Base-by-base conservation (phyloP, 768 basidiomycete genomes). In the Leccinum uliginosum region DNA sequence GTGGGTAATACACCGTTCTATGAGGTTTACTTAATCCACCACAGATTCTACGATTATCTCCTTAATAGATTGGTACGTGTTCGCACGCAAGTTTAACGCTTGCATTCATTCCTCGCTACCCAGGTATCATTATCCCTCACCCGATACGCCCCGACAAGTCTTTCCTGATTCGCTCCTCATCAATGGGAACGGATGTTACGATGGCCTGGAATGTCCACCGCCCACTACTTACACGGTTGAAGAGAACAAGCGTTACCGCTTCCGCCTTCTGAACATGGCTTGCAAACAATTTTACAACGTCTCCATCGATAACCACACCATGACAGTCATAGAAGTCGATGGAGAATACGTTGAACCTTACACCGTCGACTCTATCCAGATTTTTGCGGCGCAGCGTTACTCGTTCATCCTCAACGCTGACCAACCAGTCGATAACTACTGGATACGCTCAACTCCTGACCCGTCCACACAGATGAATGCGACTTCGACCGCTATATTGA, bases 351-450 rank as follows among this genome's bases (percentile, higher is more conserved):
- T 73, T 8, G 56, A 71, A 19, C 77, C 78, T 9, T 61, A 77
- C n/a, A 62, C 61, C 9, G 78, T 76, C 2, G 75, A 80, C 53
- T 66, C 62, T 12, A 63, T 76, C 50, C 69, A 69, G 27, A 74
- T 76, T 24, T 67, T 63, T 12, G 55, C 68, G 4, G 77, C 74
- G 4, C 80, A 81, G 59, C 75, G 80, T 19, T 80, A 80, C 55
- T 80, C 79, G 0, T 72, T 81, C 58, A 67, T 81, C 24, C 59
- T 81, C 15, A 62, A 68, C 63, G 75, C 80, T 3, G 69, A 75
- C 57, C 67, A 76, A 46, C 60, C 71, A 0, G 46, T 75, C 21
- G 62, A 48, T 32, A 81, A 81, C 60, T 81, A 81, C 59, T 81
- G 67, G 57, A 55, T 63, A 7, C 53, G 51, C 17, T 56, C 53